Percentiles rank a stretch among this genome's conserved stretches.
Evolutionary conservation across 345 rosid species (phyloP).

Genomic region (Arabidopsis suecica): DNA sequence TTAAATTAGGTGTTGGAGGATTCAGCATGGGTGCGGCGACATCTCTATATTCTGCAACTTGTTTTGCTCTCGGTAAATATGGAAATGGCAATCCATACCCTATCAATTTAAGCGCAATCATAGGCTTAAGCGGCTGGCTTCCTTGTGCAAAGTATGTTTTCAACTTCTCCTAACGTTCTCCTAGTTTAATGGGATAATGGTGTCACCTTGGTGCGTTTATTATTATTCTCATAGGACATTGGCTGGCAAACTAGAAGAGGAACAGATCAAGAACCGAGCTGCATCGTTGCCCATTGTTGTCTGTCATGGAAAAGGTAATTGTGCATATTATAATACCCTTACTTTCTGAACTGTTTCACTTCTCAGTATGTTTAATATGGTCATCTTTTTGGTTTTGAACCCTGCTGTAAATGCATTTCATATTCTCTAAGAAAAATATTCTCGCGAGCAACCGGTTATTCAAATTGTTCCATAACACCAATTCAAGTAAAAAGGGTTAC

Average conservation of each 20-base stretch:
- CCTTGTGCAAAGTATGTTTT: constrained; percentile 84
- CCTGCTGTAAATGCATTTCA: background rate
- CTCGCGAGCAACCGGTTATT: background rate
- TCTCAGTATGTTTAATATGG: constrained; percentile 1
- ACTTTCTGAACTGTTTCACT: background rate
- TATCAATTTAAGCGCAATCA: constrained; percentile 71
- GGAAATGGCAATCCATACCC: constrained; percentile 77
- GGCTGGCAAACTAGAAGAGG: constrained; percentile 58
- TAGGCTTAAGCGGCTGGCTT: constrained; percentile 99
- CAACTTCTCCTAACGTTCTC: constrained; percentile 1
- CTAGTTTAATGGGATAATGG: background rate
- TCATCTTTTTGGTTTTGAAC: background rate
- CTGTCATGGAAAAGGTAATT: constrained; percentile 85
- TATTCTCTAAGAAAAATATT: background rate
- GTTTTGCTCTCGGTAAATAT: constrained; percentile 71
- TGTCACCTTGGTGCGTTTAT: constrained; percentile 2
- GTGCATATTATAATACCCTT: background rate
- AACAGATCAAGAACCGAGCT: constrained; percentile 68
- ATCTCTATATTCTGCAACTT: constrained; percentile 80
- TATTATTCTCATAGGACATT: constrained; percentile 57
- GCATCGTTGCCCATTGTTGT: constrained; percentile 80
- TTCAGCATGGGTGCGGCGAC: constrained; percentile 99
- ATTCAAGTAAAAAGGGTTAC: constrained; percentile 8
- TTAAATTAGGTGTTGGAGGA: constrained; percentile 95
- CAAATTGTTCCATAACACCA: background rate